These are phyloP conservation scores for Penicillium aurantiogriseum DNA, from an alignment of 2,329 filamentous ascomycete species.

Conservation along the genomic window DNA sequence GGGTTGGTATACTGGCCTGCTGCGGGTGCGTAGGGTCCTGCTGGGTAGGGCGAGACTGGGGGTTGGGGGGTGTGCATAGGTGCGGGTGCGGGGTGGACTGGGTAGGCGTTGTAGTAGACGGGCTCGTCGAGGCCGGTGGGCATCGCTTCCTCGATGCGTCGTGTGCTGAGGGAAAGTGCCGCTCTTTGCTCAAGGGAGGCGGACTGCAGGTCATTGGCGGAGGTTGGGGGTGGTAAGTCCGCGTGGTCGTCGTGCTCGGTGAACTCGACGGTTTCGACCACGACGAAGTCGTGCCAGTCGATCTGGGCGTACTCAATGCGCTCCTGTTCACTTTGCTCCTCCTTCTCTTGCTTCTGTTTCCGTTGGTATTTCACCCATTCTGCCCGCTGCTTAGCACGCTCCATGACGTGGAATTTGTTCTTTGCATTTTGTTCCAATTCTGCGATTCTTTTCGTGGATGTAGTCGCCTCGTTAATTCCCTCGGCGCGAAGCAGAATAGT, in stretches of 20 bases:
- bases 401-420: constrained; percentile 77
- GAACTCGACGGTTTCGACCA: constrained; percentile 93
- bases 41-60: constrained; percentile 27
- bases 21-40: constrained; percentile 33
- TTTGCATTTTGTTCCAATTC: constrained; percentile 72
- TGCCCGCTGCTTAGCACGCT: constrained; percentile 77
- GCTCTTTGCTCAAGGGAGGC: constrained; percentile 94
- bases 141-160: constrained; percentile 93
- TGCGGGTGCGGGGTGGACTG: constrained; percentile 42
- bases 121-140: constrained; percentile 66
- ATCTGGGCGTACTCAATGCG: constrained; percentile 76
- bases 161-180: constrained; percentile 75
- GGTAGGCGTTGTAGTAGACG: constrained; percentile 54
- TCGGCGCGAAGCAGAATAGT: constrained; percentile 70
- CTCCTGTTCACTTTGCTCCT: constrained; percentile 82
- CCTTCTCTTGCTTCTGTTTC: constrained; percentile 80
- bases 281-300: constrained; percentile 96
- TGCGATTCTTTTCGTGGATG: constrained; percentile 68
- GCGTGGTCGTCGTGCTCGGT: constrained; percentile 82
- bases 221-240: constrained; percentile 84
- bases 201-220: constrained; percentile 86
- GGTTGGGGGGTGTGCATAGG: constrained; percentile 33
- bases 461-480: constrained; percentile 66
- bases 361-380: constrained; percentile 85
- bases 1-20: constrained; percentile 38